Evolutionary conservation across 192 early-diverging fungal species (phyloP).

Genomic region (Backusella luteola): DNA sequence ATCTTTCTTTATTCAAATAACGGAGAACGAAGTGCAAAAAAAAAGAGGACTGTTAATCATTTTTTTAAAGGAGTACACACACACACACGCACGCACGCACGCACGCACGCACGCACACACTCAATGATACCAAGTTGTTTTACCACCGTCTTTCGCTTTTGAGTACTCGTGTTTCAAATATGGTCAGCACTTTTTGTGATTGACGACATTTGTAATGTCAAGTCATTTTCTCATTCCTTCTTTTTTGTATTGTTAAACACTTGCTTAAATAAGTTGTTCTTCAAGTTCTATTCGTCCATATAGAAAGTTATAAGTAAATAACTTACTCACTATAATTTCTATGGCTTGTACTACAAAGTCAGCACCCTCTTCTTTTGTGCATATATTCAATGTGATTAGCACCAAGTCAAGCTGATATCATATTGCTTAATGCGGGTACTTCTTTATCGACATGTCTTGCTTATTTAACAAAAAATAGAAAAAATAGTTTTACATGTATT

Average conservation of each 20-base stretch:
- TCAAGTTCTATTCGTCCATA: not conserved
- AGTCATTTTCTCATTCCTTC: not conserved
- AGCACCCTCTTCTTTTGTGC: not conserved
- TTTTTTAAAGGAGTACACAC: conserved; percentile 6
- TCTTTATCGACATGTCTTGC: too few species aligned
- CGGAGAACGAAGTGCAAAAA: conserved; percentile 2
- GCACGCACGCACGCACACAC: not conserved
- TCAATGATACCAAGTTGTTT: not conserved
- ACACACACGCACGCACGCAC: not conserved
- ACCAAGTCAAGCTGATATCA: too few species aligned
- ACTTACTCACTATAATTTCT: too few species aligned
- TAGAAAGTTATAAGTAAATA: not conserved
- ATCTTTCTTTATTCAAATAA: not conserved
- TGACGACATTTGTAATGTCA: not conserved
- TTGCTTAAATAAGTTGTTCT: not conserved
- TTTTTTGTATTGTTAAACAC: not conserved
- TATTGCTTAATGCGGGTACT: too few species aligned
- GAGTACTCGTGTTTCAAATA: not conserved
- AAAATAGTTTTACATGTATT: not conserved
- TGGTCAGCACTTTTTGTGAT: not conserved
- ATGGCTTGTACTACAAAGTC: too few species aligned
- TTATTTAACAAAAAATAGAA: not conserved
- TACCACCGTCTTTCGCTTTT: not conserved
- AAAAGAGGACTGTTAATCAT: conserved; percentile 4
- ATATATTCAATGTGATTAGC: not conserved